Evolutionary conservation across 2,329 filamentous ascomycete genomes (phyloP).

Genomic region (Pseudohalonectria lignicola): DNA sequence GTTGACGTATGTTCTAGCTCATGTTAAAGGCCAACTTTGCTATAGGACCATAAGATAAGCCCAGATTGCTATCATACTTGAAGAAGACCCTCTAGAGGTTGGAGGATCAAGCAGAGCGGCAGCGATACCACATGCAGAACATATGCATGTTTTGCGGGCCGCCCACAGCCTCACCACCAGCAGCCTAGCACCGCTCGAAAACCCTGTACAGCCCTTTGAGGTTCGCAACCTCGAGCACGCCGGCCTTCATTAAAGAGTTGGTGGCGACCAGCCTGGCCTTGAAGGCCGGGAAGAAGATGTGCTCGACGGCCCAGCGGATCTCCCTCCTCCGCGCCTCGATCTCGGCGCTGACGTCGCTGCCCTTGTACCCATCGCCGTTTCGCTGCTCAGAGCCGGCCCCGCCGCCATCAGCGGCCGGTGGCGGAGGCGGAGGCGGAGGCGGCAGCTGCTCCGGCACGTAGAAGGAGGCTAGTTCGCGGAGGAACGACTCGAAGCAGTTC

Average conservation of each 20-base stretch:
- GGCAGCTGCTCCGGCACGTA: constrained; percentile 85
- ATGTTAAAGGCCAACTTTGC: too few species aligned
- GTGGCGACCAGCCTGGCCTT: constrained; percentile 76
- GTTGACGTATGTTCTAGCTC: too few species aligned
- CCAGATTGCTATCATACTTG: too few species aligned
- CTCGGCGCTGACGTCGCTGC: constrained; percentile 14
- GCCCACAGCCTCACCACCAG: too few species aligned
- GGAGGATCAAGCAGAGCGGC: too few species aligned
- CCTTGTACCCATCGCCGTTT: constrained; percentile 4
- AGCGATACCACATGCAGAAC: too few species aligned
- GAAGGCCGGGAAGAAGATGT: constrained; percentile 83
- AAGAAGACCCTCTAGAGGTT: too few species aligned
- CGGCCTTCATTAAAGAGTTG: constrained; percentile 59
- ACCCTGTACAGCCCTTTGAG: constrained; percentile 87
- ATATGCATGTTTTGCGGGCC: too few species aligned
- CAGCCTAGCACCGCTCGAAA: constrained; percentile 72
- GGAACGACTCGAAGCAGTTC: constrained; percentile 71
- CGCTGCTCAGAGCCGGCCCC: constrained; percentile 9
- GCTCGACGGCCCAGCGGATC: constrained; percentile 67
- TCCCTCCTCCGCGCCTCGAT: constrained; percentile 52
- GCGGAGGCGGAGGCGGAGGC: constrained; percentile 11
- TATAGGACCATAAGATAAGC: too few species aligned
- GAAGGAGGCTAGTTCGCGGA: constrained; percentile 79
- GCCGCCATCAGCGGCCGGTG: constrained; percentile 4
- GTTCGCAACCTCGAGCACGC: constrained; percentile 77